These are phyloP conservation scores for Aspergillus conjunctus DNA, from an alignment of 495 filamentous ascomycete genomes.

Conservation along the genomic window DNA sequence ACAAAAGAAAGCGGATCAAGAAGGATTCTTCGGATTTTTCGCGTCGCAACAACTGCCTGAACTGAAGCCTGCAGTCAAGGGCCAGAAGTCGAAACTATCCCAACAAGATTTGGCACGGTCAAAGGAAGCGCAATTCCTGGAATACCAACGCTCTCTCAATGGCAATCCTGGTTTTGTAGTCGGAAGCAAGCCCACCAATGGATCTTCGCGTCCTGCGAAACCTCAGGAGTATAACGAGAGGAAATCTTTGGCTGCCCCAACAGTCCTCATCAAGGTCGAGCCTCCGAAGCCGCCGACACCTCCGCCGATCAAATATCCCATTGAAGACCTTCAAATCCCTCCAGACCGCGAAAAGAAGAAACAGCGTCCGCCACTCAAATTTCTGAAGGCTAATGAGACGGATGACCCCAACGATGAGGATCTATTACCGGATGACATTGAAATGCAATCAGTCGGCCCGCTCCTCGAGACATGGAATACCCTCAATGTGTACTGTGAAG, in stretches of 20 bases:
- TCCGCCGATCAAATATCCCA: slow-evolving; percentile 87
- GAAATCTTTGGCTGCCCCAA: slow-evolving; percentile 32
- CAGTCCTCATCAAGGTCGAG: slow-evolving; percentile 42
- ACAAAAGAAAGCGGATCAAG: slow-evolving; percentile 66
- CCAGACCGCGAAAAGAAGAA: slow-evolving; percentile 56
- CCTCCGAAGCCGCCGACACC: slow-evolving; percentile 61
- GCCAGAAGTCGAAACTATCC: slow-evolving; percentile 64
- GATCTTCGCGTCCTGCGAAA: slow-evolving; percentile 39
- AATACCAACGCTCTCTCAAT: slow-evolving; percentile 55
- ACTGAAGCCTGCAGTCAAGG: slow-evolving; percentile 79
- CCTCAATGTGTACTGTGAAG: slow-evolving; percentile 91
- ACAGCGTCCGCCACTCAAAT: slow-evolving; percentile 74
- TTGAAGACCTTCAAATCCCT: slow-evolving; percentile 85
- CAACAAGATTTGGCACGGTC: slow-evolving; percentile 48
- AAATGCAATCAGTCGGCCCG: slow-evolving; percentile 76
- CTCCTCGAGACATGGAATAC: slow-evolving; percentile 93
- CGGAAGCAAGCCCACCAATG: slow-evolving; percentile 28
- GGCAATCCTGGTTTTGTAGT: slow-evolving; percentile 52
- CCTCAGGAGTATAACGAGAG: slow-evolving; percentile 42
- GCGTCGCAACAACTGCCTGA: slow-evolving; percentile 66
- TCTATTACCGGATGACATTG: slow-evolving; percentile 59
- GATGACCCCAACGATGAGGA: slow-evolving; percentile 45
- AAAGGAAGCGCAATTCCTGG: slow-evolving; percentile 52
- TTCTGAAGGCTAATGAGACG: slow-evolving; percentile 61
- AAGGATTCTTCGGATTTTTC: slow-evolving; percentile 56